phyloP scores from a whole-genome alignment of 2,329 filamentous ascomycete genomes.

The Chrysoporthe puriensis region DNA sequence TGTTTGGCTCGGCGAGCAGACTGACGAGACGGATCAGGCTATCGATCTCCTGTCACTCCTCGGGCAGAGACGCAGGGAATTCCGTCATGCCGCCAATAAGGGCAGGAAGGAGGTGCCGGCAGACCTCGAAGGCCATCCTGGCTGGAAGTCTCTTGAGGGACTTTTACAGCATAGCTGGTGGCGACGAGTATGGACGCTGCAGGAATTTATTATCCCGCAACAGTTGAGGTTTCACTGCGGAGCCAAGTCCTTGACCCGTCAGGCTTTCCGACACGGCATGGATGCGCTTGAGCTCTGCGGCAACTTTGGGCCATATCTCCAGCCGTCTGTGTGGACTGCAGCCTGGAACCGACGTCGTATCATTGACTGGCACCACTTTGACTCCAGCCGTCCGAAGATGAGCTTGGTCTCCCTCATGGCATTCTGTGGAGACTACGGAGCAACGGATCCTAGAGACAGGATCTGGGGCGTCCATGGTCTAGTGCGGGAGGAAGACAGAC shows the following conservation, averaged over 20 bases:
- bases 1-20: conserved; percentile 19
- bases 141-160: conserved; percentile 11
- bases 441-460: conserved; percentile 20
- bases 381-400: conserved; percentile 14
- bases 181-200: conserved; percentile 23
- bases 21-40: conserved; percentile 9
- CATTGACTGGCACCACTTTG: conserved; percentile 20
- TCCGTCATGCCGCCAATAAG: conserved; percentile 6
- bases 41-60: conserved; percentile 12
- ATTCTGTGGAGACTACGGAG: conserved; percentile 22
- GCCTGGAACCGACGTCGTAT: conserved; percentile 21
- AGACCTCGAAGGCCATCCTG: conserved; percentile 12
- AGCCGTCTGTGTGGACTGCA: conserved; percentile 4
- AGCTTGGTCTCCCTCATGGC: conserved; percentile 19
- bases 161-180: conserved; percentile 17
- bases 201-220: conserved; percentile 21
- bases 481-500: conserved; percentile 13
- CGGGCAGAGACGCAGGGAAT: conserved; percentile 11
- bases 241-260: conserved; percentile 5
- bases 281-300: conserved; percentile 18
- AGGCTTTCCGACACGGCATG: conserved; percentile 11
- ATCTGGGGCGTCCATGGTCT: conserved; percentile 22
- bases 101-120: conserved; percentile 10
- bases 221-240: conserved; percentile 21
- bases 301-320: conserved; percentile 3